Conservation (phyloP, 129 eudicot genomes). For the Centrapalus pauciflorus region DNA sequence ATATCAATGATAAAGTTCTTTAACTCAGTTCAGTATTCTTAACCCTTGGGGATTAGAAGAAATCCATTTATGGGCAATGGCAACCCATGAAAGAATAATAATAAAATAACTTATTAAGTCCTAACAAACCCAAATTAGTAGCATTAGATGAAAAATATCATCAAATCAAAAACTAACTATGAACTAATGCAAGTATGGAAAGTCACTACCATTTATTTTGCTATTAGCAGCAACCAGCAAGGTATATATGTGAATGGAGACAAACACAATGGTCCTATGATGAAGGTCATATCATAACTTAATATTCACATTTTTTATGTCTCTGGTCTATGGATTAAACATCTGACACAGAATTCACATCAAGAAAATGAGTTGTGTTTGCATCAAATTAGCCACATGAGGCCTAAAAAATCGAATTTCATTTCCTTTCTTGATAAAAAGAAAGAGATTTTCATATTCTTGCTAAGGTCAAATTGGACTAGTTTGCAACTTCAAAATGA, state of each 20-base stretch:
- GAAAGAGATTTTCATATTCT: too few relatives aligned
- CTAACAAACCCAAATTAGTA: not conserved
- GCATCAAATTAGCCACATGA: too few relatives aligned
- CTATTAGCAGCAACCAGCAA: not conserved
- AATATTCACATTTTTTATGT: not conserved
- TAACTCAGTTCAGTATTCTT: too few relatives aligned
- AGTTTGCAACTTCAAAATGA: conserved; percentile 3
- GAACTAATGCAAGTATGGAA: not conserved
- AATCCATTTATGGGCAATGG: too few relatives aligned
- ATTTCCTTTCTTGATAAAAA: too few relatives aligned
- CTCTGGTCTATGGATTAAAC: not conserved
- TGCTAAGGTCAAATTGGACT: not conserved
- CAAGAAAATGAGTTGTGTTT: not conserved
- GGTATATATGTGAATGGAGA: not conserved
- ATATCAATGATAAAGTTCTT: too few relatives aligned
- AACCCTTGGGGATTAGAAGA: too few relatives aligned
- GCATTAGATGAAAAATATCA: not conserved
- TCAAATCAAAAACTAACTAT: not conserved
- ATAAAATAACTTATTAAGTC: too few relatives aligned
- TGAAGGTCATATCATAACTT: not conserved
- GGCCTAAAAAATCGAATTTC: too few relatives aligned
- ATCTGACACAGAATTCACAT: not conserved
- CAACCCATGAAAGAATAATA: too few relatives aligned
- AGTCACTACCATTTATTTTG: not conserved
- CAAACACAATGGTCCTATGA: too few relatives aligned